Evolutionary conservation across 805 yeast genomes (phyloP).

Genomic region (Torulaspora indica): DNA sequence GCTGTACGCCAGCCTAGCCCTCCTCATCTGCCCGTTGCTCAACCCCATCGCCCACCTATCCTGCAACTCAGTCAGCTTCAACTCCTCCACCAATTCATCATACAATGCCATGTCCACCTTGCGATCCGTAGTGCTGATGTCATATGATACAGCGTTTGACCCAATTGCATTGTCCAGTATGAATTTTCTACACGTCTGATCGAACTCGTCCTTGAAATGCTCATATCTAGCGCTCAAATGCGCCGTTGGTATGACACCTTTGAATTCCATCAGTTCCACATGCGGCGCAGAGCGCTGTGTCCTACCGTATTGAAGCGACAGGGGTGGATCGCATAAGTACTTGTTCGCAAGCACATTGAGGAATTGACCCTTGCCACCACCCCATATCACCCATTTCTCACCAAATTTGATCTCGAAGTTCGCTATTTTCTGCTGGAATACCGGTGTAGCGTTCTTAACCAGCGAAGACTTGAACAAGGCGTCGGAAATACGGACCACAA

Average conservation of each 20-base stretch:
- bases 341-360: constrained; percentile 27
- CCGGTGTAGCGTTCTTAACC: constrained; percentile 34
- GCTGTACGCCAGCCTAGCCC: constrained; percentile 81
- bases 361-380: constrained; percentile 30
- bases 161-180: constrained; percentile 46
- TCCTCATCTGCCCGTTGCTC: constrained; percentile 89
- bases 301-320: constrained; percentile 19
- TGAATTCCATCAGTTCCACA: constrained; percentile 41
- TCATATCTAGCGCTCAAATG: constrained; percentile 90
- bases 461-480: constrained; percentile 40
- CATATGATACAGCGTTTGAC: constrained; percentile 43
- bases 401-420: constrained; percentile 28
- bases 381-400: constrained; percentile 43
- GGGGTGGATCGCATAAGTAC: constrained; percentile 29
- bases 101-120: constrained; percentile 38
- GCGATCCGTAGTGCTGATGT: constrained; percentile 29
- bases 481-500: constrained; percentile 22
- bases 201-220: constrained; percentile 77
- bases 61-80: constrained; percentile 54
- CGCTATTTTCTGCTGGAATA: constrained; percentile 23
- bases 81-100: constrained; percentile 41
- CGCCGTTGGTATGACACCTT: constrained; percentile 49
- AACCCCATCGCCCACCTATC: constrained; percentile 79
- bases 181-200: constrained; percentile 59
- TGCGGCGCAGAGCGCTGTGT: constrained; percentile 13